Evolutionary conservation across 2,329 filamentous ascomycete species (phyloP), one percentile per base, ranked within the genome.

Genomic region (Verticillium zaregamsianum): DNA sequence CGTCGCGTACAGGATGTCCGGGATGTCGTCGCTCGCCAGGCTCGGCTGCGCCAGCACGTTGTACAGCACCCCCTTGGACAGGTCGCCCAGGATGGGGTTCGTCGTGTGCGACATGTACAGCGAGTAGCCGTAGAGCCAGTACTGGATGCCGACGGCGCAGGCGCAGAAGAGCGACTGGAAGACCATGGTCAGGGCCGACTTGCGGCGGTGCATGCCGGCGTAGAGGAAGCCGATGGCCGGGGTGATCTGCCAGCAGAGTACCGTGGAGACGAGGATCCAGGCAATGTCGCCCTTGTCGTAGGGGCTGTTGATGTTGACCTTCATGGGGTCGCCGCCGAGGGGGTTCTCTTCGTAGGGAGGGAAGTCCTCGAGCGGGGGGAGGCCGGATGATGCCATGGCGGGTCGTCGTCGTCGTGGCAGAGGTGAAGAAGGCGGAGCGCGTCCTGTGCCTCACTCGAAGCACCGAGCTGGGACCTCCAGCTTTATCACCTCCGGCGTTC

Each of bases 131-230:
- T 80, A 81, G 2, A 80, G 70, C 79, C 78, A 80, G 66, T 77
- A 81, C 59, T 81, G 79, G 9, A 80, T 77, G 1, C 77, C 78
- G 57, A 73, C 75, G 1, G 77, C 77, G 56, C 72, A 78, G 1
- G 77, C 74, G 35, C 79, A 80, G 67, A 80, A 80, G 1, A 81
- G 73, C 0, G 78, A 80, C 65, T 81, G 78, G 31, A 81, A 72
- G 9, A 81, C 71, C 75, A 81, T 80, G 0, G 79, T 80, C 63
- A 81, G 52, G 9, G 75, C 72, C 0, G 74, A 68, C 62, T 75
- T 77, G 31, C 73, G 67, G 3, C 74, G 71, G 33, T 75, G 73
- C 71, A 77, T 74, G 3, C 75, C 75, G 5, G 75, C 74, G 33
- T 77, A 76, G 28, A 74, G 67, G 61, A 77, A 77, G 25, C 75